Evolutionary conservation across 139 green algal genomes (phyloP), one percentile per base, ranked within the genome.

Genomic region (Dunaliella sp.): DNA sequence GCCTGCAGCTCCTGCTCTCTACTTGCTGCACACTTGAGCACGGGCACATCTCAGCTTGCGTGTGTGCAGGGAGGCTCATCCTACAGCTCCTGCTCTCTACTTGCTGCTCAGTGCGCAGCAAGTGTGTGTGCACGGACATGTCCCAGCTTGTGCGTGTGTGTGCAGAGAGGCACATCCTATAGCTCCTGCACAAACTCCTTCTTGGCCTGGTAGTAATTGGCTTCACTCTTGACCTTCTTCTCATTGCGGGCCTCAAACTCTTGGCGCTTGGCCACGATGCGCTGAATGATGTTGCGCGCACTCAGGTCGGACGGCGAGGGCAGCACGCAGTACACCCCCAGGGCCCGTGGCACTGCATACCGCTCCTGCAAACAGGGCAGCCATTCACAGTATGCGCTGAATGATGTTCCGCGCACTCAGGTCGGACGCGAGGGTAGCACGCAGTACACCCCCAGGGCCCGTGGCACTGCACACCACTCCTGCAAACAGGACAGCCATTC

Each of bases 391-490:
- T 57, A 99, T 99, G 84, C 97, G 93, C 65, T 94, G 88, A 84
- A 99, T 98, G 85, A 99, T 96, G 76, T 92, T 94, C 32, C 92
- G 90, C 0, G 96, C 97, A 2, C 95, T 98, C 72, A 96, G 94
- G 28, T 91, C 76, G 76, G 57, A 93, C 72, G 94, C n/a, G 90
- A 95, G 32, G 86, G 30, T 78, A 98, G 87, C 85, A 90, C 73
- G n/a, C 82, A 88, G 89, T 93, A 95, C 30, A 94, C 91, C 38
- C 87, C 90, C 21, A 79, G 33, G 26, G 78, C 59, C 58, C 83
- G 84, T 1, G 91, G 83, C 30, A 88, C 77, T 1, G 83, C 83
- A 76, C 93, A 94, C 31, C 91, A 89, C 32, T 88, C 82, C 88
- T 91, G 86, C n/a, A n/a, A n/a, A n/a, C n/a, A n/a, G n/a, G n/a